These are phyloP conservation scores for Geosmithia morbida DNA, from an alignment of 2,329 filamentous ascomycete species.

Conservation along the genomic window DNA sequence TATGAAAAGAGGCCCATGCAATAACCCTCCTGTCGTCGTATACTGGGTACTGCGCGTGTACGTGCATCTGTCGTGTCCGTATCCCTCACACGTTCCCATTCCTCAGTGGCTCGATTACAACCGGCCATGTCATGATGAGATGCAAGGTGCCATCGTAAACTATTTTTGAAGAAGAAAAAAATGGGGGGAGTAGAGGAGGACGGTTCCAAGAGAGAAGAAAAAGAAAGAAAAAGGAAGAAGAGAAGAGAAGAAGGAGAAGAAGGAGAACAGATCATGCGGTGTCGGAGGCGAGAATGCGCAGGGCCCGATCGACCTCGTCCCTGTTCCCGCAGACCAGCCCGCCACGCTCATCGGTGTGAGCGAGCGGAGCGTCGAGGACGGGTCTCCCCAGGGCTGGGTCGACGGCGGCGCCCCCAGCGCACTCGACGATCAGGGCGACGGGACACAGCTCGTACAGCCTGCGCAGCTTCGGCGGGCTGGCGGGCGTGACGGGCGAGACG, in stretches of 20 bases:
- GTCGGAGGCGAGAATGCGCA: not conserved
- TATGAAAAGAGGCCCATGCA: too few relatives aligned
- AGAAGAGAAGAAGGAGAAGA: not conserved
- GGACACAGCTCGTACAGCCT: slow-evolving; percentile 44
- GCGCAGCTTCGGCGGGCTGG: slow-evolving; percentile 40
- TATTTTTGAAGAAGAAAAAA: too few relatives aligned
- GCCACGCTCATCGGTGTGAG: slow-evolving; percentile 30
- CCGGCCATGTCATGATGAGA: too few relatives aligned
- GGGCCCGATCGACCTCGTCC: slow-evolving; percentile 26
- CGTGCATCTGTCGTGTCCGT: too few relatives aligned
- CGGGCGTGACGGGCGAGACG: slow-evolving; percentile 36
- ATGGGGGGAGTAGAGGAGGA: too few relatives aligned
- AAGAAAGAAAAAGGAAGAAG: too few relatives aligned
- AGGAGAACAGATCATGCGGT: not conserved
- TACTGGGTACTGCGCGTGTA: too few relatives aligned
- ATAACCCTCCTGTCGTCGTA: too few relatives aligned
- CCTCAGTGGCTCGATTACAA: too few relatives aligned
- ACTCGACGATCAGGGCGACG: slow-evolving; percentile 45
- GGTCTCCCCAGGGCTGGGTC: slow-evolving; percentile 27
- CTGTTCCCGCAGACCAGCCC: slow-evolving; percentile 34
- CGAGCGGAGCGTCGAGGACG: slow-evolving; percentile 16
- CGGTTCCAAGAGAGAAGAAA: too few relatives aligned
- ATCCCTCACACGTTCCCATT: too few relatives aligned
- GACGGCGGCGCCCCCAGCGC: slow-evolving; percentile 40
- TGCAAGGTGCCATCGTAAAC: too few relatives aligned